These are phyloP conservation scores for Pichiaceae sp. DNA, from an alignment of 1,139 yeast genomes.

Conservation along the genomic window DNA sequence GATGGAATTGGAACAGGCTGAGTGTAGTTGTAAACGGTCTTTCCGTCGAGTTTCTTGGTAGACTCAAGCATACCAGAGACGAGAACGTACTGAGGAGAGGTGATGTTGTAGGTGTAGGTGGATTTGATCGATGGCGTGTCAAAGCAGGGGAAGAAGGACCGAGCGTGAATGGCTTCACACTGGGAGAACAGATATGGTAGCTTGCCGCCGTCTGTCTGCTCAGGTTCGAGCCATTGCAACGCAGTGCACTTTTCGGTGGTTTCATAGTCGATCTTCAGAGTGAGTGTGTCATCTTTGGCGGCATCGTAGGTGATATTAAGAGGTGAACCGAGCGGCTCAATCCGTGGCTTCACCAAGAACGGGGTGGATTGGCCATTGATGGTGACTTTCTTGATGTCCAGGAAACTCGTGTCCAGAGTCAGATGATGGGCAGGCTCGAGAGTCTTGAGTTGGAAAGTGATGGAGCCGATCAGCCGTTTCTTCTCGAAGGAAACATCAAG, in stretches of 20 bases:
- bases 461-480: slow-evolving; percentile 46
- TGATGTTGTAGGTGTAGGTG: slow-evolving; percentile 49
- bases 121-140: slow-evolving; percentile 86
- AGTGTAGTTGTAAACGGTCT: slow-evolving; percentile 34
- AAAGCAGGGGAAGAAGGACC: slow-evolving; percentile 83
- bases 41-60: slow-evolving; percentile 7
- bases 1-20: slow-evolving; percentile 85
- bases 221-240: slow-evolving; percentile 72
- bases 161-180: slow-evolving; percentile 86
- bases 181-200: slow-evolving; percentile 81
- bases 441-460: slow-evolving; percentile 35
- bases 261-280: slow-evolving; percentile 41
- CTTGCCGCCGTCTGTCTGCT: slow-evolving; percentile 67
- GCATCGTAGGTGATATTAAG: slow-evolving; percentile 30
- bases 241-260: slow-evolving; percentile 80
- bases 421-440: slow-evolving; percentile 27
- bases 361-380: slow-evolving; percentile 32
- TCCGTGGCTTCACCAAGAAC: slow-evolving; percentile 38
- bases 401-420: slow-evolving; percentile 61
- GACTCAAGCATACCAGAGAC: slow-evolving; percentile 52
- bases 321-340: slow-evolving; percentile 64
- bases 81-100: slow-evolving; percentile 58
- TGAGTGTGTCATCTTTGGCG: slow-evolving; percentile 14
- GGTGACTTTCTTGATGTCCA: slow-evolving; percentile 38
- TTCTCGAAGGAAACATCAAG: slow-evolving; percentile 49